These are phyloP conservation scores for Kuraishia molischiana DNA, from an alignment of 805 yeast genomes.

Conservation along the genomic window DNA sequence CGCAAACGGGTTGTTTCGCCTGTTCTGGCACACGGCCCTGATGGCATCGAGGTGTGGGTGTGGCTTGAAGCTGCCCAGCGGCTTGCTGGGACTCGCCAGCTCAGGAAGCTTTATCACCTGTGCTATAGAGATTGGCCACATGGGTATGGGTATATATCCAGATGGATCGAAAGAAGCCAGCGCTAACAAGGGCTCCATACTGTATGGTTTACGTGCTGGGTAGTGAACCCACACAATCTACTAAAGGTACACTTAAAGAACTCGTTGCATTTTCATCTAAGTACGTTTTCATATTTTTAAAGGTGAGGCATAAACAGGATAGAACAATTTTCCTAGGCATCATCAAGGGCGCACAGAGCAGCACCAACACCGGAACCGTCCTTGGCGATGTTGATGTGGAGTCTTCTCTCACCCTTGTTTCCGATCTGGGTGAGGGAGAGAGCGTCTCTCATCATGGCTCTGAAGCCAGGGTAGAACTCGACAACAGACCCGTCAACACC, in stretches of 20 bases:
- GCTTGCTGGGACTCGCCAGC: neutral
- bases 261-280: no score
- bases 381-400: constrained; percentile 73
- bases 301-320: no score
- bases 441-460: constrained; percentile 72
- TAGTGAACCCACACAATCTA: no score
- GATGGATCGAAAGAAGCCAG: no score
- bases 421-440: constrained; percentile 61
- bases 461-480: constrained; percentile 88
- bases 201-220: no score
- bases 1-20: constrained; percentile 18
- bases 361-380: constrained; percentile 99
- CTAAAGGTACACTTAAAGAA: no score
- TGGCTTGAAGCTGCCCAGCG: constrained; percentile 3
- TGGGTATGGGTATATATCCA: no score
- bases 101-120: neutral
- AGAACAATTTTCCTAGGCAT: no score
- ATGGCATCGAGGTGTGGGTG: constrained; percentile 22
- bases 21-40: constrained; percentile 18
- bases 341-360: constrained; percentile 66
- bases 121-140: neutral
- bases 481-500: constrained; percentile 96
- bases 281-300: no score
- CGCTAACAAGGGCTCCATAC: no score
- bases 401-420: constrained; percentile 62